phyloP scores from a whole-genome alignment of 495 filamentous ascomycete genomes.

The Penicillium waksmanii region DNA sequence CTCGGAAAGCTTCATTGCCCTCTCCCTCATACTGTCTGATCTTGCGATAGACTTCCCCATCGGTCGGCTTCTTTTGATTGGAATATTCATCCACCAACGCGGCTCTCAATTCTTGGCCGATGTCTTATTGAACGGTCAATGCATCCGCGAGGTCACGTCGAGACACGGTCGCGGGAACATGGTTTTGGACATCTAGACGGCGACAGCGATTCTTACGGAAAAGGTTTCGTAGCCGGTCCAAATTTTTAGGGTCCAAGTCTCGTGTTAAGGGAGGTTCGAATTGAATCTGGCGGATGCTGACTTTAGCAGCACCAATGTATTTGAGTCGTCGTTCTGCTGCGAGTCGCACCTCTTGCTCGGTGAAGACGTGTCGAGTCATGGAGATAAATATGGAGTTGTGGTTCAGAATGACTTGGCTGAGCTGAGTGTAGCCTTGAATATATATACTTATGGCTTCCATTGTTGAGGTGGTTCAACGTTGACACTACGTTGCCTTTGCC shows the following conservation, averaged over 20 bases:
- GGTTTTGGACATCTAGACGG: conserved; percentile 25
- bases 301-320: conserved; percentile 12
- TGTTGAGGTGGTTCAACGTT: neutral
- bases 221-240: conserved; percentile 24
- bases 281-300: conserved; percentile 21
- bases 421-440: too few relatives aligned
- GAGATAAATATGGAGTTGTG: neutral
- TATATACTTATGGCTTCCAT: neutral
- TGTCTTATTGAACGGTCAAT: too few relatives aligned
- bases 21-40: neutral
- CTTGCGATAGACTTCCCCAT: neutral
- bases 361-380: conserved; percentile 9
- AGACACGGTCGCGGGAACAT: conserved; percentile 28
- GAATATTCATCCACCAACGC: neutral
- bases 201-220: conserved; percentile 25
- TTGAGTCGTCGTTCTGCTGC: conserved; percentile 9
- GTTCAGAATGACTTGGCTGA: neutral
- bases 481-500: neutral
- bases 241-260: conserved; percentile 19
- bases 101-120: too few relatives aligned
- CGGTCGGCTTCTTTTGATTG: neutral
- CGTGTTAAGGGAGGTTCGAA: conserved; percentile 16
- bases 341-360: conserved; percentile 11
- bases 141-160: conserved; percentile 10
- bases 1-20: conserved; percentile 1